A percentile compares a stretch with the other conserved stretches of the same genome.
Conservation (phyloP, 805 yeast genomes). For the Ogataea glucozyma region DNA sequence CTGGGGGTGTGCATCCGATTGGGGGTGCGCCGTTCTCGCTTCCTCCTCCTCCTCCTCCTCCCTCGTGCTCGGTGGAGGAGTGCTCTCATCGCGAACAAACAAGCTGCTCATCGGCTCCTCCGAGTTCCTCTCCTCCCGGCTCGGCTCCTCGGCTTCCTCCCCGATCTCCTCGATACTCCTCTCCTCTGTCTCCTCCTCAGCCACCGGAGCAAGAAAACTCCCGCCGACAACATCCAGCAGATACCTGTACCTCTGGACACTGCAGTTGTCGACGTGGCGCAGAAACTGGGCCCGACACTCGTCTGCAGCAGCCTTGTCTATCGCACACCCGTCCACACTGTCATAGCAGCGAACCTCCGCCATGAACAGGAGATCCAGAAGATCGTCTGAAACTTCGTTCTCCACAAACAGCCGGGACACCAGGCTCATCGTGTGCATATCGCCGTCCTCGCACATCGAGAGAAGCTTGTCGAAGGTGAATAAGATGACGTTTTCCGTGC, state of each 20-base stretch:
- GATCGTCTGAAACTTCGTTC: conserved; percentile 1
- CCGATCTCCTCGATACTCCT: background rate
- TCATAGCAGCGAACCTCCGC: background rate
- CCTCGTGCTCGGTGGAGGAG: background rate
- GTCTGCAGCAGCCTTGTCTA: background rate
- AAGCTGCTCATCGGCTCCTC: background rate
- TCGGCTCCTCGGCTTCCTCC: background rate
- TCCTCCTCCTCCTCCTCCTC: background rate
- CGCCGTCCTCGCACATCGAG: background rate
- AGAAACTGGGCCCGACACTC: background rate
- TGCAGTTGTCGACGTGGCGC: background rate
- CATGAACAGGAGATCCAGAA: conserved; percentile 5
- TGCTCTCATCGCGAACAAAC: conserved; percentile 2
- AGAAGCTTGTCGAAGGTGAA: conserved; percentile 1
- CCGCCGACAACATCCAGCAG: conserved; percentile 1
- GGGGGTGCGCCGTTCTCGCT: background rate
- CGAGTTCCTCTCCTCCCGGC: too few species aligned
- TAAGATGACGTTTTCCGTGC: background rate
- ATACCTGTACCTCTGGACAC: background rate
- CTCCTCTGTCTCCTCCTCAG: background rate
- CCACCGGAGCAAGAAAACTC: background rate
- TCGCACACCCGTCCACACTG: background rate
- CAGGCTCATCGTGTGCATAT: background rate
- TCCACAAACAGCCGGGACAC: background rate
- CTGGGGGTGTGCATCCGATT: background rate